These are phyloP conservation scores for Aspergillus sp. DNA, from an alignment of 2,329 filamentous ascomycete genomes.

Conservation along the genomic window DNA sequence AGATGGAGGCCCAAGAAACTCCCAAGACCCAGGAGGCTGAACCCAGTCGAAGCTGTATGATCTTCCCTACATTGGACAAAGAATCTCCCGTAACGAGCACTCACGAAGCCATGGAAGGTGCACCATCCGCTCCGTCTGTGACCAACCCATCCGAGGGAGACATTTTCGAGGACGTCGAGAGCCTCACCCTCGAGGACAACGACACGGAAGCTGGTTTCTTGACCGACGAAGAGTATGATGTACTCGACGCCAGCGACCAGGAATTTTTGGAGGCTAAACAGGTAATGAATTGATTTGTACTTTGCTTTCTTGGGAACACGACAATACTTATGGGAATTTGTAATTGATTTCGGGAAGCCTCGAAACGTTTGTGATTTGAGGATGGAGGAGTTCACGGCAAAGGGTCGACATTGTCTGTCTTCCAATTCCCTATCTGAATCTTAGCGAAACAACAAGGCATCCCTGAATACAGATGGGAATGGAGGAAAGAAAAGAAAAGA, in stretches of 20 bases:
- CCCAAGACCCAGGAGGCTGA: conserved; percentile 33
- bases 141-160: conserved; percentile 47
- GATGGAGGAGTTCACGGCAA: not conserved
- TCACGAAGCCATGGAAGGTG: conserved; percentile 50
- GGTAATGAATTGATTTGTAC: conserved; percentile 6
- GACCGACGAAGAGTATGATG: conserved; percentile 97
- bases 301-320: conserved; percentile 5
- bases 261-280: conserved; percentile 58
- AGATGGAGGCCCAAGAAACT: conserved; percentile 25
- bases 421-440: not conserved
- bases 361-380: not conserved
- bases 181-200: conserved; percentile 48
- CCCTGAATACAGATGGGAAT: no score
- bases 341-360: conserved; percentile 2
- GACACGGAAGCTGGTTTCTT: conserved; percentile 67
- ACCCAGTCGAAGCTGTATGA: conserved; percentile 65
- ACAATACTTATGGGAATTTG: conserved; percentile 3
- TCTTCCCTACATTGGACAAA: conserved; percentile 94
- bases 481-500: no score
- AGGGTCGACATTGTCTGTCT: not conserved
- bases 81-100: conserved; percentile 80
- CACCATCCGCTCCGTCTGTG: conserved; percentile 30
- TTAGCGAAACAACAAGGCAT: no score
- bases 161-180: conserved; percentile 52
- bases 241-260: conserved; percentile 90